A percentile compares a stretch with the other conserved stretches of the same genome.
Evolutionary conservation across 768 basidiomycete species (phyloP).

Genomic region (Mycena venus): DNA sequence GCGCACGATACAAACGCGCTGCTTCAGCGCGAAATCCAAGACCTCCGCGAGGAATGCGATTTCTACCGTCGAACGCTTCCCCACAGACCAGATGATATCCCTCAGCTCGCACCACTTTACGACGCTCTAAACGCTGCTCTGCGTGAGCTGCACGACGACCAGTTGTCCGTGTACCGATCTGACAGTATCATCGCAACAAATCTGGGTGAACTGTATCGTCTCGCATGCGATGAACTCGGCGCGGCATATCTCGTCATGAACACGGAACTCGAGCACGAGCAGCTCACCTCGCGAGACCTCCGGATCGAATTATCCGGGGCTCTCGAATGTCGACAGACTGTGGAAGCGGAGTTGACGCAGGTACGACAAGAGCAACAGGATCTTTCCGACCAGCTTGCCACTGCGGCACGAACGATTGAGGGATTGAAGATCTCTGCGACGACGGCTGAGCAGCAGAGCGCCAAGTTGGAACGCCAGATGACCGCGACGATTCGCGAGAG

Average conservation of each 20-base stretch:
- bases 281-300: conserved; percentile 34
- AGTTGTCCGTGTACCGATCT: background rate
- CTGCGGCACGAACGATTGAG: conserved; percentile 38
- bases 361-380: conserved; percentile 52
- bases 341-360: conserved; percentile 56
- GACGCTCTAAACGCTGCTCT: conserved; percentile 40
- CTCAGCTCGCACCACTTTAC: conserved; percentile 10
- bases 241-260: conserved; percentile 44
- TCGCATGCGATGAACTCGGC: conserved; percentile 51
- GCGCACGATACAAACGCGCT: conserved; percentile 64
- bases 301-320: conserved; percentile 55
- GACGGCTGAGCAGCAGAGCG: conserved; percentile 34
- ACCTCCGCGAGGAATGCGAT: conserved; percentile 50
- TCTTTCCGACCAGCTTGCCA: conserved; percentile 35
- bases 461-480: conserved; percentile 42
- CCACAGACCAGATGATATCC: background rate
- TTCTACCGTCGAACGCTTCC: conserved; percentile 32
- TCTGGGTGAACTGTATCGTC: conserved; percentile 52
- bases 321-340: conserved; percentile 56
- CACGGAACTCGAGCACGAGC: conserved; percentile 41
- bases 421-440: conserved; percentile 36
- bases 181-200: background rate
- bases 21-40: conserved; percentile 51
- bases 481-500: conserved; percentile 48
- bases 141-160: conserved; percentile 4